These are phyloP conservation scores for Penicillium paradoxum DNA, from an alignment of 495 filamentous ascomycete species.

Conservation along the genomic window DNA sequence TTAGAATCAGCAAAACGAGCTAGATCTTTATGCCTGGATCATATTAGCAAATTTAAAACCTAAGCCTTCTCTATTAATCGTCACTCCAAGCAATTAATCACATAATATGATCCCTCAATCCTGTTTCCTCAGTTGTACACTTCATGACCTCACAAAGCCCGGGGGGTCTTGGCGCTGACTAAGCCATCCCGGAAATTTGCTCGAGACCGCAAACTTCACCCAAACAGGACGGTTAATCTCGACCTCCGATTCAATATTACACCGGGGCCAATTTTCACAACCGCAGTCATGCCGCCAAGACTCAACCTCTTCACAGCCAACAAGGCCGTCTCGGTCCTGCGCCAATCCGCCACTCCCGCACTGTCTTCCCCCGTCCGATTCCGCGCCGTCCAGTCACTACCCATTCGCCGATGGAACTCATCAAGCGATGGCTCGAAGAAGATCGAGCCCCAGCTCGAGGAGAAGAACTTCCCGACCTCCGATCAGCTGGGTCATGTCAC, in stretches of 20 bases:
- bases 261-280: slow-evolving; percentile 9
- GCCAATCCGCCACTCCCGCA: slow-evolving; percentile 24
- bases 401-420: slow-evolving; percentile 33
- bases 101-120: not conserved
- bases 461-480: slow-evolving; percentile 47
- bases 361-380: slow-evolving; percentile 23
- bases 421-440: slow-evolving; percentile 41
- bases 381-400: slow-evolving; percentile 18
- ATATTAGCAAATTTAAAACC: not conserved
- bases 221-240: slow-evolving; percentile 6
- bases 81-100: not conserved
- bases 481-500: slow-evolving; percentile 56
- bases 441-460: slow-evolving; percentile 26
- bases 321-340: slow-evolving; percentile 31
- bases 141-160: slow-evolving; percentile 4
- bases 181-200: slow-evolving; percentile 16
- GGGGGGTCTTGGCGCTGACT: slow-evolving; percentile 12
- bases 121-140: not conserved
- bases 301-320: slow-evolving; percentile 36
- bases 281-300: slow-evolving; percentile 31
- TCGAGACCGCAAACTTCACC: slow-evolving; percentile 15
- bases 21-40: too few relatives aligned
- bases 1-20: too few relatives aligned
- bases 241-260: slow-evolving; percentile 8
- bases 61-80: not conserved